Evolutionary conservation across 306 rosid species (phyloP).

Genomic region (Oxytropis ochrocephala): DNA sequence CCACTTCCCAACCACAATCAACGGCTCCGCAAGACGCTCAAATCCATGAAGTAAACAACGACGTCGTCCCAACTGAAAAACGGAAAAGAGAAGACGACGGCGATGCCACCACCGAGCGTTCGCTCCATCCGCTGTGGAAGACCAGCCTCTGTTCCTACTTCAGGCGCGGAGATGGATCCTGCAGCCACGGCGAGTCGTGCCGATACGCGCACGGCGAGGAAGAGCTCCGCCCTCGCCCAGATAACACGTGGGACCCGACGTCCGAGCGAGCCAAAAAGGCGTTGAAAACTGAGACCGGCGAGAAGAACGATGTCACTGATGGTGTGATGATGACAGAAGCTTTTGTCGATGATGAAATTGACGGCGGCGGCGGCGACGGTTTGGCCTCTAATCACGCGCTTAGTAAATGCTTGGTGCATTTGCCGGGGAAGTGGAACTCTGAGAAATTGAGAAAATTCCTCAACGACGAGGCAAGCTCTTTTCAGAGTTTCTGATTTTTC

Average conservation of each 20-base stretch:
- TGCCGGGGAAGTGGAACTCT: slow-evolving; percentile 73
- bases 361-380: background rate
- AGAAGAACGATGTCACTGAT: slow-evolving; percentile 3
- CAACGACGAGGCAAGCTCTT: slow-evolving; percentile 44
- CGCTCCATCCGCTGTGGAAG: slow-evolving; percentile 64
- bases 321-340: slow-evolving; percentile 76
- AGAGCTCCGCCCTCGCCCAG: slow-evolving; percentile 87
- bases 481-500: background rate
- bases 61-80: slow-evolving; percentile 37
- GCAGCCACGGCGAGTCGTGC: slow-evolving; percentile 70
- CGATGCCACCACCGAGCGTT: slow-evolving; percentile 17
- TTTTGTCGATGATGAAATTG: slow-evolving; percentile 45
- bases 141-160: slow-evolving; percentile 89
- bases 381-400: slow-evolving; percentile 24
- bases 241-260: slow-evolving; percentile 91
- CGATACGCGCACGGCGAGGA: slow-evolving; percentile 78
- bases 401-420: slow-evolving; percentile 74
- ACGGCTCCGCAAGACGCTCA: background rate
- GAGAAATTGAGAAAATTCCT: slow-evolving; percentile 53
- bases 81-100: slow-evolving; percentile 68
- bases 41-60: slow-evolving; percentile 20
- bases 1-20: background rate
- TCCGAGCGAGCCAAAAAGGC: slow-evolving; percentile 77
- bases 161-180: slow-evolving; percentile 50
- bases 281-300: slow-evolving; percentile 28